Evolutionary conservation across 352 stramenopile genomes (phyloP), one percentile per base, ranked within the genome.

Genomic region (Globisporangium barbulae): DNA sequence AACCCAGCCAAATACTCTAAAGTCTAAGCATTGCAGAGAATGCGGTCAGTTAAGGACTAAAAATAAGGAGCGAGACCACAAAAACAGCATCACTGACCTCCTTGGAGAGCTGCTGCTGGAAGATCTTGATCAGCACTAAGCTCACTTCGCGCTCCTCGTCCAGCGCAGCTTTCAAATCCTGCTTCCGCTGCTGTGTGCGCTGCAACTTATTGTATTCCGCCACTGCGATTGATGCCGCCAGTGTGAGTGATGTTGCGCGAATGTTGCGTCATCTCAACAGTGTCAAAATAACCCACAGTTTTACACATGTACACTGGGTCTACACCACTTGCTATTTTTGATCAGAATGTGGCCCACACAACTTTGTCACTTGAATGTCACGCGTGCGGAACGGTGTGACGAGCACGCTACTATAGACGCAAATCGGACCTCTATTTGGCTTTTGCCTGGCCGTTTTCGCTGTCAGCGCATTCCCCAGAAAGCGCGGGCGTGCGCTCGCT

Each of bases 141-240:
- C 17, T 63, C 22, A 39, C 10, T 1, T 22, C 9, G 2, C 15
- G 21, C 13, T 67, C 42, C 13, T 21, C 22, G 0, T 35, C 42
- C 7, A 67, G 19, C 8, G 31, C 54, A 1, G n/a, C 25, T 33
- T 53, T 60, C 33, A 68, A 39, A 28, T 49, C 28, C 5, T 28
- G 25, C 9, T 63, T 68, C 44, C 28, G 30, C 17, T 37, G 3
- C 4, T 59, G 33, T 1, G 54, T 30, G 1, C 13, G 2, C 28
- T 59, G 22, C n/a, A 58, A 45, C 31, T 39, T n/a, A 30, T 60
- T 21, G 42, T 35, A 60, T 39, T 66, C 42, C 22, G 25, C 10
- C 37, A 42, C 33, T 2, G 49, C 60, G 21, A 17, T 49, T 49
- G 42, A 28, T 49, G 42, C 25, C 13, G 42, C 17, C 42, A 49